These are phyloP conservation scores for Entomortierella beljakovae DNA, from an alignment of 192 early-diverging fungal genomes.

Conservation along the genomic window DNA sequence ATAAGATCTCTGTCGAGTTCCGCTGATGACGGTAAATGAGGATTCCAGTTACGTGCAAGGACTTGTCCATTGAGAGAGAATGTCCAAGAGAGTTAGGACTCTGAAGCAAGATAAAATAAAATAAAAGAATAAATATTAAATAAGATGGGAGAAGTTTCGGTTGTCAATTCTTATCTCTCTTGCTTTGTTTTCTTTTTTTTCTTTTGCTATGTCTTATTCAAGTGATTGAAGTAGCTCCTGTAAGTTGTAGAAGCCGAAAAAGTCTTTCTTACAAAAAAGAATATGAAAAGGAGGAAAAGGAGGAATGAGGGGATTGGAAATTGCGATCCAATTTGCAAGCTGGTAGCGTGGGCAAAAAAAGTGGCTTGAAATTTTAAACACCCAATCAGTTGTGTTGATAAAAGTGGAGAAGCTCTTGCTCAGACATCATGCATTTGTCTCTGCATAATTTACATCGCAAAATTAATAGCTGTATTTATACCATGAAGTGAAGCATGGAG, in stretches of 20 bases:
- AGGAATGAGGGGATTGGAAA: not conserved
- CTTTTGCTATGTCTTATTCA: too few species aligned
- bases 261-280: too few species aligned
- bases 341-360: not conserved
- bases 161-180: not conserved
- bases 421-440: too few species aligned
- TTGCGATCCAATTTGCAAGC: not conserved
- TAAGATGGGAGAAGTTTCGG: not conserved
- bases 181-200: not conserved
- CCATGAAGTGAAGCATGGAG: too few species aligned
- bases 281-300: not conserved
- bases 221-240: too few species aligned
- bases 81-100: conserved; percentile 9
- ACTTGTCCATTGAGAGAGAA: conserved; percentile 62
- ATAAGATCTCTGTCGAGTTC: conserved; percentile 80
- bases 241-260: too few species aligned
- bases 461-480: too few species aligned
- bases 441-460: too few species aligned
- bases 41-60: conserved; percentile 71
- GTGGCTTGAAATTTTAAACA: conserved; percentile 1
- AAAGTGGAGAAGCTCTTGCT: too few species aligned
- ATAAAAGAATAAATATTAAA: conserved; percentile 3
- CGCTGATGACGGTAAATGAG: conserved; percentile 78
- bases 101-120: conserved; percentile 1
- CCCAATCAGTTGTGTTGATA: too few species aligned